These are phyloP conservation scores for Microcyclosporella mali DNA, from an alignment of 2,329 filamentous ascomycete genomes.

Conservation along the genomic window DNA sequence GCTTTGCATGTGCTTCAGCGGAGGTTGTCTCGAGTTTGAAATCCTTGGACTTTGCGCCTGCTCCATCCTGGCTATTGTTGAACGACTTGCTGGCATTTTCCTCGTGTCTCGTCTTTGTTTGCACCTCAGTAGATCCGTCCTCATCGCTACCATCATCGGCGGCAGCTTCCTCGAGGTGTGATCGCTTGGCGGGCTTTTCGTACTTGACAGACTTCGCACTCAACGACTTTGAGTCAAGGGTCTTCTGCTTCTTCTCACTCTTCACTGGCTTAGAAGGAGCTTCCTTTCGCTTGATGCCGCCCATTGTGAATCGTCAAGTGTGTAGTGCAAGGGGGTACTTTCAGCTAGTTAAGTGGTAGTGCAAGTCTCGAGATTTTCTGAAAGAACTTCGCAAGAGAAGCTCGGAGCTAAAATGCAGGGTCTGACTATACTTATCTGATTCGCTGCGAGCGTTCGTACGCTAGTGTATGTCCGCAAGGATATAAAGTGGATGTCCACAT, in stretches of 20 bases:
- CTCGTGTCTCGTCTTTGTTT: conserved; percentile 7
- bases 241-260: conserved; percentile 36
- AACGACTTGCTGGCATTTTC: conserved; percentile 9
- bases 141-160: conserved; percentile 21
- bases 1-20: conserved; percentile 85
- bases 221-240: conserved; percentile 22
- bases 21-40: conserved; percentile 54
- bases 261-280: conserved; percentile 25
- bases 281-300: conserved; percentile 37
- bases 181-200: conserved; percentile 23
- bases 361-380: too few relatives aligned
- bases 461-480: too few relatives aligned
- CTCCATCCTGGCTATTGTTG: conserved; percentile 6
- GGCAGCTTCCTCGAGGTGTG: conserved; percentile 26
- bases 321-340: too few relatives aligned
- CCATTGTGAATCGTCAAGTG: conserved; percentile 21
- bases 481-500: too few relatives aligned
- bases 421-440: too few relatives aligned
- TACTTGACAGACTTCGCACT: conserved; percentile 12
- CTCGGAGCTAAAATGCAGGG: too few relatives aligned
- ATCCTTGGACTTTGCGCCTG: conserved; percentile 24
- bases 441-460: too few relatives aligned
- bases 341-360: too few relatives aligned
- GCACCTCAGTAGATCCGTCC: conserved; percentile 2
- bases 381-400: too few relatives aligned